phyloP scores from a whole-genome alignment of 441 rosid genomes.

The Theobroma grandiflorum region DNA sequence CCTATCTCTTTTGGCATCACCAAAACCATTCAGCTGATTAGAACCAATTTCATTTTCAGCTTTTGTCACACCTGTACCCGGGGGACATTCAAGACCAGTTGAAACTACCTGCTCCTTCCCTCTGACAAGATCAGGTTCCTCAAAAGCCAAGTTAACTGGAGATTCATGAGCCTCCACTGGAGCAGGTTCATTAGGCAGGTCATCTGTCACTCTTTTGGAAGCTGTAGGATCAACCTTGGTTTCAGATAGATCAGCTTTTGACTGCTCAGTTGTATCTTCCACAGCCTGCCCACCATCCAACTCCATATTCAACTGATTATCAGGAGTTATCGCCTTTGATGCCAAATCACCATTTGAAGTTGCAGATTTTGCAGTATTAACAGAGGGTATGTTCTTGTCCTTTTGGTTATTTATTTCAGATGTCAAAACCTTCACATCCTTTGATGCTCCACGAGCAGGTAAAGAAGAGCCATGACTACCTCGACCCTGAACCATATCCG shows the following conservation, averaged over 20 bases:
- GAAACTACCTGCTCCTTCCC: slow-evolving; percentile 54
- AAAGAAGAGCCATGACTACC: slow-evolving; percentile 39
- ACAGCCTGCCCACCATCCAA: slow-evolving; percentile 54
- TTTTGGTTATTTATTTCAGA: slow-evolving; percentile 68
- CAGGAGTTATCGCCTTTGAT: slow-evolving; percentile 53
- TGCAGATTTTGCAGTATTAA: slow-evolving; percentile 49
- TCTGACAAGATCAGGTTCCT: slow-evolving; percentile 47
- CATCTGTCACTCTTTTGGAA: slow-evolving; percentile 44
- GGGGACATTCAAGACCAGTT: slow-evolving; percentile 47
- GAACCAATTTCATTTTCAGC: slow-evolving; percentile 49
- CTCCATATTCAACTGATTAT: slow-evolving; percentile 55
- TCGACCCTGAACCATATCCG: slow-evolving; percentile 72
- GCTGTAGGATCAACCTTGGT: slow-evolving; percentile 51
- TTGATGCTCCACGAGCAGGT: slow-evolving; percentile 58
- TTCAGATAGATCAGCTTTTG: slow-evolving; percentile 47
- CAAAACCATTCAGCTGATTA: slow-evolving; percentile 53
- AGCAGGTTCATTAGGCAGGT: slow-evolving; percentile 41
- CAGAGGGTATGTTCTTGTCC: slow-evolving; percentile 57
- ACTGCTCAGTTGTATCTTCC: slow-evolving; percentile 42
- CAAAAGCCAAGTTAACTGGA: slow-evolving; percentile 40
- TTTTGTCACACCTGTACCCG: slow-evolving; percentile 47
- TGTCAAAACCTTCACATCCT: slow-evolving; percentile 60
- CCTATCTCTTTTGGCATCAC: slow-evolving; percentile 48
- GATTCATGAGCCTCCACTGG: slow-evolving; percentile 45
- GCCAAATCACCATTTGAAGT: slow-evolving; percentile 69